Conservation (phyloP, 2,329 filamentous ascomycete genomes). For the Dothistroma septosporum region DNA sequence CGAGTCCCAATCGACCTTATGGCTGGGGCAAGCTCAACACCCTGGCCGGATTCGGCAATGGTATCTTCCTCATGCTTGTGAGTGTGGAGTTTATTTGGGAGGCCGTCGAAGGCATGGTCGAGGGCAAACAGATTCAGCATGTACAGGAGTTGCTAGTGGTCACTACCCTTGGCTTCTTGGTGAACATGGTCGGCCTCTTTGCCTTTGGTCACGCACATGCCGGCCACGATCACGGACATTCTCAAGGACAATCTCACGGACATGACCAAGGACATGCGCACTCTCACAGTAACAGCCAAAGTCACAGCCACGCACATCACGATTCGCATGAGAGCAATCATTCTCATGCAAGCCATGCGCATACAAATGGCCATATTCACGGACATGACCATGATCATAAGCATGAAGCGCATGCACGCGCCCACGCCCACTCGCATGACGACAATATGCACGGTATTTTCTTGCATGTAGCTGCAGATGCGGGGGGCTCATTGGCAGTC, state of each 20-base stretch:
- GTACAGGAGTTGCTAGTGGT: conserved; percentile 84
- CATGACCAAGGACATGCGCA: conserved; percentile 39
- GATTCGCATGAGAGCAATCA: conserved; percentile 20
- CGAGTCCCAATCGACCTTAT: conserved; percentile 83
- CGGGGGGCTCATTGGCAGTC: conserved; percentile 87
- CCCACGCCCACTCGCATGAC: conserved; percentile 57
- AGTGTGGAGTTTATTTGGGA: conserved; percentile 96
- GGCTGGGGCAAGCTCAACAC: conserved; percentile 97
- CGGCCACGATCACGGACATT: conserved; percentile 42
- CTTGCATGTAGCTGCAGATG: conserved; percentile 90
- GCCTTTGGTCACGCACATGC: conserved; percentile 64
- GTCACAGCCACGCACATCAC: conserved; percentile 29
- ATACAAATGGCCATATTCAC: conserved; percentile 23
- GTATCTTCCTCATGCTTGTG: conserved; percentile 90
- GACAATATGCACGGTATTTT: conserved; percentile 99
- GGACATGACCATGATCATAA: conserved; percentile 52
- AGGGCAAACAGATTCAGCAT: conserved; percentile 77
- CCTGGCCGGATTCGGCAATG: conserved; percentile 92
- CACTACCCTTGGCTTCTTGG: conserved; percentile 76
- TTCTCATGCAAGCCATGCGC: conserved; percentile 34
- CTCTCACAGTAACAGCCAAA: conserved; percentile 35
- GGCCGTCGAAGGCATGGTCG: conserved; percentile 79
- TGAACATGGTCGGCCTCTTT: conserved; percentile 89
- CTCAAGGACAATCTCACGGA: conserved; percentile 54
- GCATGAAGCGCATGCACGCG: conserved; percentile 36